Evolutionary conservation across 257 asterid genomes (phyloP).

Genomic region (Anisodus acutangulus): DNA sequence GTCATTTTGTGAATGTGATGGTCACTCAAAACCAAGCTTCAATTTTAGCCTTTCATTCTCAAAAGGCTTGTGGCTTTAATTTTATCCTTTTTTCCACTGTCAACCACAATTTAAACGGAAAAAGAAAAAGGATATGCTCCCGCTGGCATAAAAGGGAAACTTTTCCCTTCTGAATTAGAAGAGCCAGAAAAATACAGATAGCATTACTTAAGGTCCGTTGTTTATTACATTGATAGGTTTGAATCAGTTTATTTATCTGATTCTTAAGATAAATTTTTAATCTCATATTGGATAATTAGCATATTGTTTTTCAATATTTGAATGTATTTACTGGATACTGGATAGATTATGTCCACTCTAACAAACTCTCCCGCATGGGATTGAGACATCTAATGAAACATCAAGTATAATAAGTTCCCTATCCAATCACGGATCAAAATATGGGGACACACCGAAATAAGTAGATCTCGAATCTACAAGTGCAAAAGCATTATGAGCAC

Average conservation of each 20-base stretch:
- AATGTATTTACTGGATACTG: too few species aligned
- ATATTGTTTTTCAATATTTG: too few species aligned
- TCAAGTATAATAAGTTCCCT: not conserved
- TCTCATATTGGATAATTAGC: too few species aligned
- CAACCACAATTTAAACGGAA: slow-evolving; percentile 13
- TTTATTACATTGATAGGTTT: too few species aligned
- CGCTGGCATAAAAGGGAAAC: not conserved
- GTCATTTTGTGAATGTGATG: slow-evolving; percentile 24
- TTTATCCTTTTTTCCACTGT: not conserved
- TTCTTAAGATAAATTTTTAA: too few species aligned
- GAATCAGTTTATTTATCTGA: too few species aligned
- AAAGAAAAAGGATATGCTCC: too few species aligned
- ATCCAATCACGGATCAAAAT: not conserved
- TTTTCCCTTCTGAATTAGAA: not conserved
- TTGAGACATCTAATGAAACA: not conserved
- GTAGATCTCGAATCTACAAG: not conserved
- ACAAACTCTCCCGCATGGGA: not conserved
- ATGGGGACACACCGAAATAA: not conserved
- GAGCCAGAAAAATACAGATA: too few species aligned
- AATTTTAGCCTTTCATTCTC: slow-evolving; percentile 33
- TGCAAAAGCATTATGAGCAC: not conserved
- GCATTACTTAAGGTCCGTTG: too few species aligned
- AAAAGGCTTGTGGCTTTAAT: not conserved
- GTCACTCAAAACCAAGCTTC: not conserved
- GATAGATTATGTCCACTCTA: not conserved